Evolutionary conservation across 2,329 filamentous ascomycete species (phyloP), one percentile per base, ranked within the genome.

Genomic region (Neonectria sp.): DNA sequence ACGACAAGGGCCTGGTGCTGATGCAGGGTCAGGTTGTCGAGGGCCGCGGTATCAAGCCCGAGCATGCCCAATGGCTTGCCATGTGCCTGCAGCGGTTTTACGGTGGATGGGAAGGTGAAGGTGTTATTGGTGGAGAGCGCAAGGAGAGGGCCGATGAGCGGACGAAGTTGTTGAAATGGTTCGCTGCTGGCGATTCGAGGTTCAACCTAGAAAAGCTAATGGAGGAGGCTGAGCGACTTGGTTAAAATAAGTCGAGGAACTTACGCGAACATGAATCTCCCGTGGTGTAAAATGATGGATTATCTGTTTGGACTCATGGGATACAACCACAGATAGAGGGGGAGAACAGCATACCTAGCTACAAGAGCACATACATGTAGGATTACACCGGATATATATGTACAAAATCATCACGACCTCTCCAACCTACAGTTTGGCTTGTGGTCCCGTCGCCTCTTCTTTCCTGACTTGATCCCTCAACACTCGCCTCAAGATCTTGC

Each of bases 51-150:
- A 90, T 97, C 6, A 91, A 86, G 70, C 88, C 93, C 0, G 90
- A 95, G 60, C 93, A 97, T 78, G 95, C 93, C n/a, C 91, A 91
- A 81, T 98, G 93, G 92, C 82, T 99, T 74, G 86, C 97, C 56
- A 93, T 98, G 90, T 96, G 94, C 74, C 83, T 99, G 83, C 96
- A 99, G 85, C 91, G 94, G 77, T 99, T 99, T 81, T 99, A 99
- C 78, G 90, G 92, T 21, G 89, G 89, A 69, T 84, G 89, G 86
- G 87, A 86, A 64, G 84, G 78, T 59, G 82, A 78, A n/a, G 80
- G 80, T 7, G 74, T 69, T 6, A 79, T 79, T 6, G 76, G 75
- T 4, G 78, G 80, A 7, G 79, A 80, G 67, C 85, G 84, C 59
- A 82, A 85, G 70, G 88, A 90, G 78, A 90, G 90, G 72, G 84